These are phyloP conservation scores for Atkinsonella hypoxylon DNA, from an alignment of 2,329 filamentous ascomycete genomes.

Conservation along the genomic window DNA sequence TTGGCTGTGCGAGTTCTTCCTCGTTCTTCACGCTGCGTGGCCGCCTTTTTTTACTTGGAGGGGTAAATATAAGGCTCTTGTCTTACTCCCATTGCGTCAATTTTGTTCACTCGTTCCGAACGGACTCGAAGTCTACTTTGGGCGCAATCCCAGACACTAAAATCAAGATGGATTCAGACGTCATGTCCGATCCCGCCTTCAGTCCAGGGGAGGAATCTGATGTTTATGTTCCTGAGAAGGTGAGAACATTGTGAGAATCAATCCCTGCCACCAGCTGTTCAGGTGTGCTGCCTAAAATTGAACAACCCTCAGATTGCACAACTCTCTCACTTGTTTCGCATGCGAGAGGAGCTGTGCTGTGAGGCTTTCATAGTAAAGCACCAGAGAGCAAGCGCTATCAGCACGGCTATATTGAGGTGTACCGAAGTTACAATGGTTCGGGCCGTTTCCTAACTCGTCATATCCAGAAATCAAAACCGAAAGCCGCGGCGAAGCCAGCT, in stretches of 20 bases:
- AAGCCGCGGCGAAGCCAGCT: constrained; percentile 12
- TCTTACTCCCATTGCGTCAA: neutral
- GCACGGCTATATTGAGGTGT: neutral
- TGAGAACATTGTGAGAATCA: constrained; percentile 14
- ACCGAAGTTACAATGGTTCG: neutral
- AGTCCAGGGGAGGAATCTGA: constrained; percentile 30
- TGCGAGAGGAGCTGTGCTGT: too few relatives aligned
- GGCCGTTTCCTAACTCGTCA: constrained; percentile 11
- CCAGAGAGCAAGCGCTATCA: neutral
- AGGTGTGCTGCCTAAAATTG: neutral
- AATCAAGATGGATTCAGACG: constrained; percentile 41
- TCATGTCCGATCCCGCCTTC: constrained; percentile 40
- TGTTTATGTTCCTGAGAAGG: constrained; percentile 27
- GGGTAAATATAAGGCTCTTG: neutral
- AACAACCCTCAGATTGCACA: neutral
- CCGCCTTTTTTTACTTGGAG: constrained; percentile 2
- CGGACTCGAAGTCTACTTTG: neutral
- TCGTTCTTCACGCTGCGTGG: constrained; percentile 6
- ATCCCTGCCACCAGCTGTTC: neutral
- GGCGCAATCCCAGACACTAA: neutral
- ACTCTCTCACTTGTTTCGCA: too few relatives aligned
- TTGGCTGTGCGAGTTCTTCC: neutral
- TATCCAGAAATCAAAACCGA: constrained; percentile 16
- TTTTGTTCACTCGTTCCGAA: neutral
- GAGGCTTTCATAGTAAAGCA: neutral